A percentile compares a stretch with the other conserved stretches of the same genome.
These are phyloP conservation scores for Pseudopithomyces maydicus DNA, from an alignment of 2,329 filamentous ascomycete species.

Conservation along the genomic window DNA sequence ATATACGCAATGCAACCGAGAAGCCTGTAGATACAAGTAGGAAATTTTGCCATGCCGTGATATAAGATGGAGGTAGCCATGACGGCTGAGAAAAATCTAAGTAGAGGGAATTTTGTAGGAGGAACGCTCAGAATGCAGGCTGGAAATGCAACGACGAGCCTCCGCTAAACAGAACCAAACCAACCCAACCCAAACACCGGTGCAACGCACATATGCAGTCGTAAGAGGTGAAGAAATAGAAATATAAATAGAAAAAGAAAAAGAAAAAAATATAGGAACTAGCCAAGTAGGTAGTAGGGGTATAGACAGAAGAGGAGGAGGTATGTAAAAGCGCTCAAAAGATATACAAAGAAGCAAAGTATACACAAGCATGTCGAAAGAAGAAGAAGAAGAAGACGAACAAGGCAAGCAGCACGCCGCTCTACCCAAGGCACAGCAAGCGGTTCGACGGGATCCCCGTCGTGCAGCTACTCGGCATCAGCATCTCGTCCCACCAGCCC, in stretches of 20 bases:
- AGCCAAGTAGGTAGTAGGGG: neutral
- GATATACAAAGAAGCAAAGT: slow-evolving; percentile 3
- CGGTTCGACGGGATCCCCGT: slow-evolving; percentile 18
- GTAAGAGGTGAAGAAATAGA: neutral
- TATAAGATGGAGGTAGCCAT: neutral
- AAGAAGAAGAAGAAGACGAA: neutral
- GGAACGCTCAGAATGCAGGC: slow-evolving; percentile 5
- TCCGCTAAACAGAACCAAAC: too few relatives aligned
- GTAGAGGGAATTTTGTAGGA: neutral
- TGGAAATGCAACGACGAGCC: slow-evolving; percentile 4
- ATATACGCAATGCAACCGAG: neutral
- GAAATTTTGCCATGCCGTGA: neutral
- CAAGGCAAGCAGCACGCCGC: too few relatives aligned
- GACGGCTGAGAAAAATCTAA: neutral
- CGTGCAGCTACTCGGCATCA: slow-evolving; percentile 33
- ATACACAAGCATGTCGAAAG: neutral
- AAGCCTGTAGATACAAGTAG: neutral
- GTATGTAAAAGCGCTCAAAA: neutral
- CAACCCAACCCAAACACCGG: too few relatives aligned
- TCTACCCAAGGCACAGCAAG: slow-evolving; percentile 24
- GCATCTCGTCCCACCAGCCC: slow-evolving; percentile 44
- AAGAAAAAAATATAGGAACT: too few relatives aligned
- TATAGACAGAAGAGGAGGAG: slow-evolving; percentile 7
- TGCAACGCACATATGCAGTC: slow-evolving; percentile 4
- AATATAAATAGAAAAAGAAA: too few relatives aligned